Conservation (phyloP, 192 early-diverging fungal genomes). For the Oehlia diaphana region DNA sequence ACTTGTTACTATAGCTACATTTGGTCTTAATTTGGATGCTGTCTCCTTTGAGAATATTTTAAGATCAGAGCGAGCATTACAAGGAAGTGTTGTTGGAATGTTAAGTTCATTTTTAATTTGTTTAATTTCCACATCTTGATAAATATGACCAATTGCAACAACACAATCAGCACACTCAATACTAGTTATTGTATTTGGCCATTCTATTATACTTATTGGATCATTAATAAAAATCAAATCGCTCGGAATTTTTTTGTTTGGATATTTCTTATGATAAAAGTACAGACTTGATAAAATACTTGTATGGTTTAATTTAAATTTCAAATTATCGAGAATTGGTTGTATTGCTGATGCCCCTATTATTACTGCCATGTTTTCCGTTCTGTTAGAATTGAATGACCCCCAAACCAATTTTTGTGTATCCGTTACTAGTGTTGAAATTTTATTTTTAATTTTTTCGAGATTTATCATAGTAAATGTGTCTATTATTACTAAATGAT, state of each 20-base stretch:
- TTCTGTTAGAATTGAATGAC: not conserved
- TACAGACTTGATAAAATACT: not conserved
- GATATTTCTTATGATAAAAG: not conserved
- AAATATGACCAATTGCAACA: not conserved
- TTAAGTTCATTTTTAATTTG: not conserved
- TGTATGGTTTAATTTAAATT: not conserved
- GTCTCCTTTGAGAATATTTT: slow-evolving; percentile 30
- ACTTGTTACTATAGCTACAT: slow-evolving; percentile 51
- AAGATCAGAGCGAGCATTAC: slow-evolving; percentile 35
- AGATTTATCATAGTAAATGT: slow-evolving; percentile 39
- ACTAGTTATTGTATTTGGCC: not conserved
- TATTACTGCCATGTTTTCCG: not conserved
- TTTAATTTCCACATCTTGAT: not conserved
- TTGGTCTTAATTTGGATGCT: slow-evolving; percentile 12
- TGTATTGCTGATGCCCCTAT: not conserved
- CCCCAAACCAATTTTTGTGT: not conserved
- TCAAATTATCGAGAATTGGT: not conserved
- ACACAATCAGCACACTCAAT: not conserved
- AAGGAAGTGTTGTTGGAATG: slow-evolving; percentile 30
- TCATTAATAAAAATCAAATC: not conserved
- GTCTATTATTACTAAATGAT: slow-evolving; percentile 46
- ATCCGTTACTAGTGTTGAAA: slow-evolving; percentile 16
- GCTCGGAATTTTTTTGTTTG: not conserved
- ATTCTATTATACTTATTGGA: not conserved
- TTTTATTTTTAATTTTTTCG: slow-evolving; percentile 29